Evolutionary conservation across 345 rosid species (phyloP), one percentile per base, ranked within the genome.

Genomic region (Stellera chamaejasme): DNA sequence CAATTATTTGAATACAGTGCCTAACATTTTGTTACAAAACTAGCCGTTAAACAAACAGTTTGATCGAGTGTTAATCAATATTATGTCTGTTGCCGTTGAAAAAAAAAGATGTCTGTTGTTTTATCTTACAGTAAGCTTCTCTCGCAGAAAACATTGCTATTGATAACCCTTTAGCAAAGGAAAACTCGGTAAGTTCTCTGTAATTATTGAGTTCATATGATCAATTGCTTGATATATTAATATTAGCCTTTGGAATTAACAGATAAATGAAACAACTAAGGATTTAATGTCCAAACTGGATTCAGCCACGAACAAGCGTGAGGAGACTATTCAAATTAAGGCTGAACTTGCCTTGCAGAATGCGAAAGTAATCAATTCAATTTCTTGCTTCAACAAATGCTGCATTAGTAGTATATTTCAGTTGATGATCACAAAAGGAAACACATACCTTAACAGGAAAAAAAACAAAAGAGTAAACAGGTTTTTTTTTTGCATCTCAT

Each of bases 231-330:
- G 48, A 48, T 55, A 48, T 28, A 3, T 60, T 56, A 41, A 62
- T 52, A 48, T 32, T 53, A 43, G 36, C 60, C 43, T 12, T 19
- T 65, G 58, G 66, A 60, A 49, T 60, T 45, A n/a, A 52, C 68
- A 76, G 83, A 60, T 51, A 15, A 54, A 44, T 56, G 78, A 74
- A 53, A 56, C 66, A 51, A 67, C 39, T 61, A 59, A 70, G 49
- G 59, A 65, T 51, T 63, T 67, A 57, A 65, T 52, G 68, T 65
- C 60, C 55, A 55, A 72, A 57, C 65, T 82, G 69, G 77, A 75
- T 46, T 66, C 71, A 58, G 87, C 79, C 36, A 75, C 69, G 72
- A 66, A 63, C 56, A 81, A 82, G 75, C 81, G 83, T 46, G 68
- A 73, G 58, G 75, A 69, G 57, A 69, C 80, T 67, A 51, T 68